Conservation (phyloP, 2,329 filamentous ascomycete genomes). For the Pyrenophora tritici-repentis region DNA sequence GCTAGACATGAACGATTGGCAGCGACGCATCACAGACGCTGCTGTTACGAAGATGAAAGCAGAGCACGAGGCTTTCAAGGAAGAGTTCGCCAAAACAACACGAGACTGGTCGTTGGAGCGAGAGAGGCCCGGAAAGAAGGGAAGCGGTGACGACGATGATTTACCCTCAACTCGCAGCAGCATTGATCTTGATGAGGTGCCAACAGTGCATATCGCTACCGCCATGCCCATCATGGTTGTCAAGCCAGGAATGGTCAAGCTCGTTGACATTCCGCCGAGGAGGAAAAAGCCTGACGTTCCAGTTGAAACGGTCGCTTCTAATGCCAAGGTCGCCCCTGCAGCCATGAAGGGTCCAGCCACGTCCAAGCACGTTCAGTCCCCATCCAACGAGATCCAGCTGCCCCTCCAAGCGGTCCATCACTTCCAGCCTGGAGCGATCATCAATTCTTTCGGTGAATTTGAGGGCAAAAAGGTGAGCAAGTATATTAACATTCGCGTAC, state of each 20-base stretch:
- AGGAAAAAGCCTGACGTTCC: conserved; percentile 8
- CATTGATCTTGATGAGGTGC: conserved; percentile 29
- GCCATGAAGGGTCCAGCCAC: not conserved
- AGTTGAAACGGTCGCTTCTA: not conserved
- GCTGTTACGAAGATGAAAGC: conserved; percentile 9
- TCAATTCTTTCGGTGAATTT: conserved; percentile 5
- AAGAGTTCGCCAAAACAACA: conserved; percentile 2
- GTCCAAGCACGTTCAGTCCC: not conserved
- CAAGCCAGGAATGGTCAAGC: conserved; percentile 25
- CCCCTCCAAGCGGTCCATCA: not conserved
- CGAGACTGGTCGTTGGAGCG: not conserved
- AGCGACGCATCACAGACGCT: conserved; percentile 16
- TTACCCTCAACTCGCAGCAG: conserved; percentile 19
- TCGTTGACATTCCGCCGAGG: conserved; percentile 25
- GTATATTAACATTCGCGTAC: not conserved
- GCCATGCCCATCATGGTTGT: conserved; percentile 16
- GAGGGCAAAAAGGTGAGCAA: conserved; percentile 7
- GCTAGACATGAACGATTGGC: conserved; percentile 8
- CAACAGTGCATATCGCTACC: conserved; percentile 20
- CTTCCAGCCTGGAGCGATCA: conserved; percentile 3
- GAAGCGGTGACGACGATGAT: conserved; percentile 16
- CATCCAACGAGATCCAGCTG: not conserved
- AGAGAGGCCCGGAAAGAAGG: not conserved
- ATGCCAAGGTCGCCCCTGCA: too few species aligned
- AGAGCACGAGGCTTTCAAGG: conserved; percentile 20